Evolutionary conservation across 1,284 basidiomycete species (phyloP), one percentile per base, ranked within the genome.

Genomic region (Ceratobasidium sp.): DNA sequence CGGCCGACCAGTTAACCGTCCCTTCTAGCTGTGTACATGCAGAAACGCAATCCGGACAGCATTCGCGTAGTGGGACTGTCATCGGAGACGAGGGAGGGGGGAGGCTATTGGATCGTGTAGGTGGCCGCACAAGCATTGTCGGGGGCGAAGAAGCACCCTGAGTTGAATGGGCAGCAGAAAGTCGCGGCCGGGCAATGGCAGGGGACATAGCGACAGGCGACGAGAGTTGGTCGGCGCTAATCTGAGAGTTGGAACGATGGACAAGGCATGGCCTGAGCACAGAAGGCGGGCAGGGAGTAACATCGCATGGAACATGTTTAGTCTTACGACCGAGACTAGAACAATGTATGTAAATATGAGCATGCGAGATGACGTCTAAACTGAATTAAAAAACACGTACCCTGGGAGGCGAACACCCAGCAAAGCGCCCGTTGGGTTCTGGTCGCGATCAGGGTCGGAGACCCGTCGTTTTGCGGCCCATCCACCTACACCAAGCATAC

Each of bases 391-490:
- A 74, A 74, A 64, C 28, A 64, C 71, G 48, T 20, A 74, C 71
- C 71, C 71, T 64, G 71, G 71, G 38, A 74, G 26, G 71, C 71
- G 71, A 54, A 74, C 71, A 65, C 61, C 48, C 17, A 73, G 57
- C 70, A 74, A 42, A 15, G 69, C 46, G 48, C 46, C 65, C 44
- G 61, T 64, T n/a, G 61, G 69, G 59, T 38, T 74, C 44, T 74
- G 71, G 42, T 74, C 71, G 28, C 71, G 57, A 38, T 74, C 71
- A 13, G 71, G 61, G 38, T 74, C 71, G 28, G 71, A 74, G 44
- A 74, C 71, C n/a, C 71, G 59, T n/a, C 71, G 71, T 61, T 74
- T 74, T 46, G 71, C 28, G 17, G 44, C 40, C 71, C 71, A 74
- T n/a, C 46, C 42, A 20, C 71, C 46, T 12, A 74, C 71, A 15